phyloP scores from a whole-genome alignment of 2,329 filamentous ascomycete genomes.

The Didymella glomerata region DNA sequence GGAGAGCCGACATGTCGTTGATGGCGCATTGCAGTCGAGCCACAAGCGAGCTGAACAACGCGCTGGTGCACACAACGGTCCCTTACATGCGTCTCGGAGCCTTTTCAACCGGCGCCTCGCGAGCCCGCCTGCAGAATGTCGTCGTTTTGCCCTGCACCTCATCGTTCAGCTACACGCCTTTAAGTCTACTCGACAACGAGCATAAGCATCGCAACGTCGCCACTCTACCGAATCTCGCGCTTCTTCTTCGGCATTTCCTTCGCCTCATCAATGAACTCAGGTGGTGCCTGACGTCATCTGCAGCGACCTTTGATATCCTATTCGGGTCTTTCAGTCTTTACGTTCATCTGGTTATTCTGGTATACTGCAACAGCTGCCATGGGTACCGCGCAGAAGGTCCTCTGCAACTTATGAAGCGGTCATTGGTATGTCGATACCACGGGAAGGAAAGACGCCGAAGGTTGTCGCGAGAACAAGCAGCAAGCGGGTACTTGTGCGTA shows the following conservation, averaged over 20 bases:
- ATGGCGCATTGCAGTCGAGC: constrained; percentile 1
- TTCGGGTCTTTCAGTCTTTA: background rate
- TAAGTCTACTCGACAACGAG: background rate
- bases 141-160: background rate
- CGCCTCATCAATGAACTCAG: too few species aligned
- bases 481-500: background rate
- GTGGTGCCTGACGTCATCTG: constrained; percentile 1
- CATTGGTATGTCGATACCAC: background rate
- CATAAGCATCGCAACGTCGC: background rate
- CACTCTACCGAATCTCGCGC: background rate
- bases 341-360: background rate
- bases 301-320: background rate
- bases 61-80: background rate
- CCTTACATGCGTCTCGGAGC: background rate
- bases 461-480: background rate
- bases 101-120: background rate
- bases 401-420: background rate
- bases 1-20: constrained; percentile 18
- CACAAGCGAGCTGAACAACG: background rate
- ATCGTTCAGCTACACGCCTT: background rate
- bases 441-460: background rate
- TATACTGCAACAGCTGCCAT: background rate
- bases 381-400: background rate
- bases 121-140: background rate
- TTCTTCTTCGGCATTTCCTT: background rate